Evolutionary conservation across 371 early-diverging fungal species (phyloP), one percentile per base, ranked within the genome.

Genomic region (Zopfochytrium polystomum): DNA sequence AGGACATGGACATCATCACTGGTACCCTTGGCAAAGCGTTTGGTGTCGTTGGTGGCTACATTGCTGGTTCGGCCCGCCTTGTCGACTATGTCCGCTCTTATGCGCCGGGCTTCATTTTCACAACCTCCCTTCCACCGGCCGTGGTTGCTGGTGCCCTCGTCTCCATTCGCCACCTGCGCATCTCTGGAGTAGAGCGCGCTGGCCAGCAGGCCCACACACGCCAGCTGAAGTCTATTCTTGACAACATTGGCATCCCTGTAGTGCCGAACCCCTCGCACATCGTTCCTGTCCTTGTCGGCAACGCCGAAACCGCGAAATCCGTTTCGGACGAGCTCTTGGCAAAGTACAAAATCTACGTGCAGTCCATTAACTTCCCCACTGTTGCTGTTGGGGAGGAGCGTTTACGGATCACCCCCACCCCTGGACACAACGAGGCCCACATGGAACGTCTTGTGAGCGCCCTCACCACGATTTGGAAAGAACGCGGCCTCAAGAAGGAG

Each of bases 91-190:
- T 98, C 51, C 92, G 98, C 60, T 92, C 93, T 26, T 98, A 96
- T 72, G 98, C 98, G 7, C 97, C 97, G 35, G 98, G 98, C 42
- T 98, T 98, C 77, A 98, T 98, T 73, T 98, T 98, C 74, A 98
- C 98, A 58, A 98, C 98, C 4, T 96, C 97, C 22, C 83, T 98
- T 26, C 98, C 98, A 30, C 98, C 98, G 34, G 83, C 89, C 33
- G 87, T 94, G 53, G 93, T 89, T 15, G 85, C 92, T 32, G 98
- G 95, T 58, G 92, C 96, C 13, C 79, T 90, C 48, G 87, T 92
- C 23, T 91, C 93, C 56, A 87, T 98, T 74, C 86, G 89, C 62
- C 90, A 96, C 71, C 84, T 98, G 58, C 90, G 89, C 63, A 55
- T 77, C 55, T 94, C 93, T 18, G 81, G 78, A 49, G 73, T 72